These are phyloP conservation scores for Vitis amurensis DNA, from an alignment of 164 flowering plant species.

Conservation along the genomic window DNA sequence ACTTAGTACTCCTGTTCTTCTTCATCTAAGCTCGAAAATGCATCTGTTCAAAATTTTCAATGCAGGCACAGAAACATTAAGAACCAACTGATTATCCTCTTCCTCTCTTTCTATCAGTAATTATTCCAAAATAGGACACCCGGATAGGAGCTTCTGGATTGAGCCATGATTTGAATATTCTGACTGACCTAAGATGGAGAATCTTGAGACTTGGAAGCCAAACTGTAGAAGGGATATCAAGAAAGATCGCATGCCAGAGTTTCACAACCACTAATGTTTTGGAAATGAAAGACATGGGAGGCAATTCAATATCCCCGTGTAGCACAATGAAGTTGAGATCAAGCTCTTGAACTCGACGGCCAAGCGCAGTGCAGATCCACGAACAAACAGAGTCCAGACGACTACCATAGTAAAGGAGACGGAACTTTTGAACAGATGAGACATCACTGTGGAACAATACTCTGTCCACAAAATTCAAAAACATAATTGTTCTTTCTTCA, in stretches of 20 bases:
- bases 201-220: neutral
- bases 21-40: too few relatives aligned
- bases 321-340: neutral
- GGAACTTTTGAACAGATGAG: neutral
- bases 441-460: neutral
- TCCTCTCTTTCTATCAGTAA: neutral
- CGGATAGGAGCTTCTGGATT: neutral
- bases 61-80: slow-evolving; percentile 13
- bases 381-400: neutral
- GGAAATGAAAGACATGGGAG: neutral
- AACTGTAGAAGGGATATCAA: neutral
- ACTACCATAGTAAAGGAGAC: too few relatives aligned
- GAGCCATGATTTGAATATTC: neutral
- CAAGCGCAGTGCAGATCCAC: too few relatives aligned
- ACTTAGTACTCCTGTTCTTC: too few relatives aligned
- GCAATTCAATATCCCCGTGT: neutral
- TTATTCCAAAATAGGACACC: neutral
- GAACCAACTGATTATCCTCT: neutral
- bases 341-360: neutral
- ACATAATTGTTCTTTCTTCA: neutral
- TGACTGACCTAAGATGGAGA: neutral
- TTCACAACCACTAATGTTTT: neutral
- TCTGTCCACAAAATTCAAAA: neutral
- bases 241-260: neutral
- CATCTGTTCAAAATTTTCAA: slow-evolving; percentile 10